Evolutionary conservation across 2,329 filamentous ascomycete species (phyloP).

Genomic region (Trichoderma sp.): DNA sequence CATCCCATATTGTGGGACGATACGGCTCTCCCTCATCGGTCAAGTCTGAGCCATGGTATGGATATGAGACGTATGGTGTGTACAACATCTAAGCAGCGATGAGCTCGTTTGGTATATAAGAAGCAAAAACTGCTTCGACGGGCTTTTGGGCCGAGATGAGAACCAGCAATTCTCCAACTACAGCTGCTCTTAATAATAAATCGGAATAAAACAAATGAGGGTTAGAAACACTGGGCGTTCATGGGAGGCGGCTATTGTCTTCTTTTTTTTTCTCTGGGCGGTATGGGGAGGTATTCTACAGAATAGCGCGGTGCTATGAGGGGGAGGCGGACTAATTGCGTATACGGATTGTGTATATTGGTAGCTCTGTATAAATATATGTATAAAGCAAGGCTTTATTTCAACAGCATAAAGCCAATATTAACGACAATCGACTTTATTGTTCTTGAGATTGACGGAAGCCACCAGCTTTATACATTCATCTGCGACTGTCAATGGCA

Average conservation of each 20-base stretch:
- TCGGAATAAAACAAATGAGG: not conserved
- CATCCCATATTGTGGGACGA: slow-evolving; percentile 30
- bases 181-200: not conserved
- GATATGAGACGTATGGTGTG: slow-evolving; percentile 59
- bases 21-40: slow-evolving; percentile 40
- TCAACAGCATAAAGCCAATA: not conserved
- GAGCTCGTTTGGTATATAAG: slow-evolving; percentile 31
- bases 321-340: not conserved
- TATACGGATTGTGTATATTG: not conserved
- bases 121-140: not conserved
- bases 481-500: not conserved
- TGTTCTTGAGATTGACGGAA: not conserved
- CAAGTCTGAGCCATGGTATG: slow-evolving; percentile 53
- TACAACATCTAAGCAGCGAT: slow-evolving; percentile 49
- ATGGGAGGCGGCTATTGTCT: not conserved
- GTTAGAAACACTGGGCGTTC: not conserved
- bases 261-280: not conserved
- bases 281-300: not conserved
- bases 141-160: not conserved
- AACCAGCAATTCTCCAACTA: not conserved
- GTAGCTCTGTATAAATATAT: not conserved
- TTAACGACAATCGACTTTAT: not conserved
- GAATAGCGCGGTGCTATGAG: not conserved
- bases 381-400: not conserved
- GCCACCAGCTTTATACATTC: no score